phyloP scores from a whole-genome alignment of 2,329 filamentous ascomycete genomes.

The Verticillium zaregamsianum region DNA sequence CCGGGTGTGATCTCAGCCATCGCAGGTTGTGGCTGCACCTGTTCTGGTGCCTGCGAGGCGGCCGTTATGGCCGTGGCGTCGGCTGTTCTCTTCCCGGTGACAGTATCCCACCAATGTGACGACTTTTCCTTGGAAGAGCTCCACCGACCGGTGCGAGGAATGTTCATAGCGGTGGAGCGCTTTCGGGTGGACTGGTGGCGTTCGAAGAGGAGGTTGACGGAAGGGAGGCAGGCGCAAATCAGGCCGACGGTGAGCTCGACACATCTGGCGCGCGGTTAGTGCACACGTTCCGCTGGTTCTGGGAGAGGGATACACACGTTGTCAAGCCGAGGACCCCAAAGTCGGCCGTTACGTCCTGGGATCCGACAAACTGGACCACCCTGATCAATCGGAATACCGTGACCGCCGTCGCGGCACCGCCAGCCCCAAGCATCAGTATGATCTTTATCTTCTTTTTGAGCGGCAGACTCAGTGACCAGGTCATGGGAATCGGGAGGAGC shows the following conservation, averaged over 20 bases:
- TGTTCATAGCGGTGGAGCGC: neutral
- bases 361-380: slow-evolving; percentile 15
- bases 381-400: slow-evolving; percentile 22
- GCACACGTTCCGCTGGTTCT: too few species aligned
- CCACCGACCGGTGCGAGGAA: neutral
- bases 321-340: slow-evolving; percentile 15
- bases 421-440: slow-evolving; percentile 21
- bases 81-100: neutral
- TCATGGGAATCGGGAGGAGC: slow-evolving; percentile 25
- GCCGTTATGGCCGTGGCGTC: neutral
- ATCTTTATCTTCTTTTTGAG: slow-evolving; percentile 27
- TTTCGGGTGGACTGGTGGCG: neutral
- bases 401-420: slow-evolving; percentile 22
- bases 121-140: neutral
- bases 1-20: neutral
- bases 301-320: slow-evolving; percentile 2
- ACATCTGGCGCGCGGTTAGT: slow-evolving; percentile 16
- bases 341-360: slow-evolving; percentile 18
- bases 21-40: neutral
- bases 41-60: neutral
- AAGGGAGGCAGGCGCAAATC: slow-evolving; percentile 13
- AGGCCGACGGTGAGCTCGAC: slow-evolving; percentile 15
- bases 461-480: slow-evolving; percentile 22
- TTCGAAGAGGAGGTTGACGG: slow-evolving; percentile 13
- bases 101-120: slow-evolving; percentile 6